Percentiles rank a stretch among this genome's conserved stretches.
Evolutionary conservation across 192 early-diverging fungal genomes (phyloP).

Genomic region (Phlyctochytrium bullatum): DNA sequence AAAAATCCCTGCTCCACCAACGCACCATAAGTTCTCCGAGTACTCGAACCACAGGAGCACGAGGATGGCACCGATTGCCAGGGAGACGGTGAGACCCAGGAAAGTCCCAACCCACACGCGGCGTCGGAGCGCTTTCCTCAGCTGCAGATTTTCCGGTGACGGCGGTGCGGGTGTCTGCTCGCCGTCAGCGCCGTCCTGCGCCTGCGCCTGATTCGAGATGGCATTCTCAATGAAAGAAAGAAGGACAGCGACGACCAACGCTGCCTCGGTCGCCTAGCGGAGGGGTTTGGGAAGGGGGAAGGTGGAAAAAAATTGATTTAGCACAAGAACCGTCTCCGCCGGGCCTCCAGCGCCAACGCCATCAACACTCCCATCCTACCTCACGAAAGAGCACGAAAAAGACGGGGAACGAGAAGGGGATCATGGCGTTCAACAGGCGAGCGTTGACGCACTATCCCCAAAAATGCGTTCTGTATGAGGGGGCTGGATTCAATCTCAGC

Average conservation of each 20-base stretch:
- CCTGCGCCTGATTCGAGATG: slow-evolving; percentile 38
- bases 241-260: slow-evolving; percentile 84
- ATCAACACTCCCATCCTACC: slow-evolving; percentile 19
- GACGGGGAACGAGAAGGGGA: slow-evolving; percentile 37
- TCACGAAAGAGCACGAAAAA: slow-evolving; percentile 56
- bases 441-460: too few relatives aligned
- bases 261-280: slow-evolving; percentile 74
- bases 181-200: not conserved
- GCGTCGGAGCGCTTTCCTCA: slow-evolving; percentile 2
- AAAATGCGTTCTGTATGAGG: too few relatives aligned
- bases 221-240: slow-evolving; percentile 72
- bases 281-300: not conserved
- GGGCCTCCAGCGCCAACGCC: not conserved
- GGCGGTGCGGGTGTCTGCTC: not conserved
- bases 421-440: too few relatives aligned
- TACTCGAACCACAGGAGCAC: slow-evolving; percentile 74
- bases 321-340: slow-evolving; percentile 28
- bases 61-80: slow-evolving; percentile 72
- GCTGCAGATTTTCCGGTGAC: not conserved
- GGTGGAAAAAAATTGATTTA: not conserved
- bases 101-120: slow-evolving; percentile 75
- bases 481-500: too few relatives aligned
- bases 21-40: slow-evolving; percentile 43
- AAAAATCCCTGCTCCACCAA: too few relatives aligned
- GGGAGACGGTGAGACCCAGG: slow-evolving; percentile 63